These are phyloP conservation scores for Articulospora tetracladia DNA, from an alignment of 495 filamentous ascomycete genomes.

Conservation along the genomic window DNA sequence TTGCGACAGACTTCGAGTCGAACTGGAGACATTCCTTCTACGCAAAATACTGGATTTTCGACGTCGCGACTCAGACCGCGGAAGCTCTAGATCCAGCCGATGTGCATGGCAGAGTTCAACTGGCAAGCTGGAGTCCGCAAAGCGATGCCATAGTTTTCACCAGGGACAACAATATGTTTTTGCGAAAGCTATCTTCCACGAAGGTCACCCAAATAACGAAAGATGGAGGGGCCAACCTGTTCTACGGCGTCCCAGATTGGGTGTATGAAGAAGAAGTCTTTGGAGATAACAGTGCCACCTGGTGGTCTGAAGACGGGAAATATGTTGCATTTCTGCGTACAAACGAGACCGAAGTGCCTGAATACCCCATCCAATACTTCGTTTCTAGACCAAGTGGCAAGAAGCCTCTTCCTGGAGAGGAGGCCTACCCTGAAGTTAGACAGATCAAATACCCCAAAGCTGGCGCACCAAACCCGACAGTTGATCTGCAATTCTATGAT, in stretches of 20 bases:
- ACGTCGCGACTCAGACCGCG: slow-evolving; percentile 76
- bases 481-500: slow-evolving; percentile 86
- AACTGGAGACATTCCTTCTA: slow-evolving; percentile 91
- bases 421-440: slow-evolving; percentile 85
- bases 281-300: slow-evolving; percentile 72
- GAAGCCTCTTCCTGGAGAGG: slow-evolving; percentile 64
- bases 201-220: slow-evolving; percentile 69
- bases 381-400: slow-evolving; percentile 81
- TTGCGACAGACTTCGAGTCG: slow-evolving; percentile 62
- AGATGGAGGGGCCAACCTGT: slow-evolving; percentile 81
- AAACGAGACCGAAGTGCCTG: slow-evolving; percentile 86
- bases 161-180: slow-evolving; percentile 80
- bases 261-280: slow-evolving; percentile 99
- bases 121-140: slow-evolving; percentile 86
- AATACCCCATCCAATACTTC: slow-evolving; percentile 93
- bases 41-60: slow-evolving; percentile 88
- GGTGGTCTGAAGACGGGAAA: slow-evolving; percentile 89
- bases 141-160: slow-evolving; percentile 85
- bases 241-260: slow-evolving; percentile 98
- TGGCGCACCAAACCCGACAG: slow-evolving; percentile 87
- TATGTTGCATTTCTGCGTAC: slow-evolving; percentile 89
- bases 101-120: slow-evolving; percentile 65
- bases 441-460: slow-evolving; percentile 98
- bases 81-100: slow-evolving; percentile 73
- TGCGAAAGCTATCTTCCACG: slow-evolving; percentile 60